Evolutionary conservation across 495 filamentous ascomycete species (phyloP).

Genomic region (Aspergillus panamensis): DNA sequence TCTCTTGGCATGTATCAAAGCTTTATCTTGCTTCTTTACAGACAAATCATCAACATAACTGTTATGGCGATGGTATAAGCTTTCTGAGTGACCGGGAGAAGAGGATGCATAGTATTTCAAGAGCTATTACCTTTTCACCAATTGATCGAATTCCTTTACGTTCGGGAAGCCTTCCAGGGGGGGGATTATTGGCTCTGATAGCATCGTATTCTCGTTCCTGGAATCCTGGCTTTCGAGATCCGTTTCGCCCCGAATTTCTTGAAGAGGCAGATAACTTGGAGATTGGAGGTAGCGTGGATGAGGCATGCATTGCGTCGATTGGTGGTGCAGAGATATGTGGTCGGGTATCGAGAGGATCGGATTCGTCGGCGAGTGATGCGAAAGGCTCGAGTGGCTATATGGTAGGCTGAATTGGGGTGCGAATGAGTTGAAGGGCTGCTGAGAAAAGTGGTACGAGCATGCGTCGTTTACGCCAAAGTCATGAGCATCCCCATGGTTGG

Average conservation of each 20-base stretch:
- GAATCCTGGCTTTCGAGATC: slow-evolving; percentile 48
- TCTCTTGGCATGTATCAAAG: slow-evolving; percentile 52
- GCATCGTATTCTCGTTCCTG: slow-evolving; percentile 39
- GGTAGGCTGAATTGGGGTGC: slow-evolving; percentile 33
- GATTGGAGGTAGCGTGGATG: slow-evolving; percentile 37
- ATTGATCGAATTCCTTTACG: slow-evolving; percentile 49
- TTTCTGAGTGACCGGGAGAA: neutral
- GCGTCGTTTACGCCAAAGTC: slow-evolving; percentile 34
- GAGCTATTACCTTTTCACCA: slow-evolving; percentile 48
- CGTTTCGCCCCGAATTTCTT: slow-evolving; percentile 32
- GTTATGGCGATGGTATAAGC: neutral
- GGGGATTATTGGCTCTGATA: slow-evolving; percentile 44
- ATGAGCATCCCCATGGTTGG: slow-evolving; percentile 33
- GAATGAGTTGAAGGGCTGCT: slow-evolving; percentile 38
- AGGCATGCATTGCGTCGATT: slow-evolving; percentile 33
- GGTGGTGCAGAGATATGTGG: slow-evolving; percentile 33
- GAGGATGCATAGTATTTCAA: neutral
- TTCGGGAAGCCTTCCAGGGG: slow-evolving; percentile 51
- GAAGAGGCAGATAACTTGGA: slow-evolving; percentile 35
- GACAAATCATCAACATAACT: slow-evolving; percentile 53
- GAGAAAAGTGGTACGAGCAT: slow-evolving; percentile 34
- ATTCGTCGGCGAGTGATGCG: slow-evolving; percentile 34
- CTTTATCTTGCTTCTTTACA: slow-evolving; percentile 58
- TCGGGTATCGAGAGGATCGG: slow-evolving; percentile 34
- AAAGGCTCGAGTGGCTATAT: slow-evolving; percentile 35